Conservation (phyloP, 371 early-diverging fungal species). For the Apophysomyces sp. region DNA sequence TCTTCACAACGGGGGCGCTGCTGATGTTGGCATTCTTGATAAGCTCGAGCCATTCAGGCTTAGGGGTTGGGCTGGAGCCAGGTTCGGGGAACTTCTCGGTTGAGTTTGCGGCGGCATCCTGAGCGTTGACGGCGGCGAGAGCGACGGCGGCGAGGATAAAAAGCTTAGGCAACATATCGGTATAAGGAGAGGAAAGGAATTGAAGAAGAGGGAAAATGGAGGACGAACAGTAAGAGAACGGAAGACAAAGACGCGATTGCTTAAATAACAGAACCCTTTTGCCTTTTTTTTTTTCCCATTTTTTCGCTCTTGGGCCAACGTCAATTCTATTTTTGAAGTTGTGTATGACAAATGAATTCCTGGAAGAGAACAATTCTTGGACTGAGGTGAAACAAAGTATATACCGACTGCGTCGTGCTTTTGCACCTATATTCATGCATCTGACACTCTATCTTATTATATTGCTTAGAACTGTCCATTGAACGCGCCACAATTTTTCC, state of each 20-base stretch:
- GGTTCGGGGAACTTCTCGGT: constrained; percentile 18
- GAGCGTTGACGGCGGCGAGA: constrained; percentile 12
- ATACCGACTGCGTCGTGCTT: background rate
- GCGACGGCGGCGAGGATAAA: constrained; percentile 10
- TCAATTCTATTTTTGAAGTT: background rate
- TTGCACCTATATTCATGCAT: background rate
- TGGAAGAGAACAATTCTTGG: background rate
- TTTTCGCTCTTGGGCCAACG: background rate
- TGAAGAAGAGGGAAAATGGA: constrained; percentile 1
- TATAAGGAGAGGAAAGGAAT: background rate
- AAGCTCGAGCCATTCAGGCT: constrained; percentile 43
- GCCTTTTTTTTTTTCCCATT: background rate
- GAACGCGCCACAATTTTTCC: too few relatives aligned
- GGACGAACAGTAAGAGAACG: background rate
- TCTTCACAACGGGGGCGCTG: constrained; percentile 33
- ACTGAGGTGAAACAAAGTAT: background rate
- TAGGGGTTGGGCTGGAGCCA: constrained; percentile 25
- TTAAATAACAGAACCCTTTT: background rate
- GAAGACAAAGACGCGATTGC: background rate
- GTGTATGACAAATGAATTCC: background rate
- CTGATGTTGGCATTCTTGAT: constrained; percentile 34
- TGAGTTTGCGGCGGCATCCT: background rate
- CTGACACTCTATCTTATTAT: too few relatives aligned
- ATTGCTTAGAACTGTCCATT: too few relatives aligned
- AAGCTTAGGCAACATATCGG: constrained; percentile 9